Percentiles rank a stretch among this genome's conserved stretches.
These are phyloP conservation scores for Colletotrichum scovillei DNA, from an alignment of 2,329 filamentous ascomycete species.

Conservation along the genomic window DNA sequence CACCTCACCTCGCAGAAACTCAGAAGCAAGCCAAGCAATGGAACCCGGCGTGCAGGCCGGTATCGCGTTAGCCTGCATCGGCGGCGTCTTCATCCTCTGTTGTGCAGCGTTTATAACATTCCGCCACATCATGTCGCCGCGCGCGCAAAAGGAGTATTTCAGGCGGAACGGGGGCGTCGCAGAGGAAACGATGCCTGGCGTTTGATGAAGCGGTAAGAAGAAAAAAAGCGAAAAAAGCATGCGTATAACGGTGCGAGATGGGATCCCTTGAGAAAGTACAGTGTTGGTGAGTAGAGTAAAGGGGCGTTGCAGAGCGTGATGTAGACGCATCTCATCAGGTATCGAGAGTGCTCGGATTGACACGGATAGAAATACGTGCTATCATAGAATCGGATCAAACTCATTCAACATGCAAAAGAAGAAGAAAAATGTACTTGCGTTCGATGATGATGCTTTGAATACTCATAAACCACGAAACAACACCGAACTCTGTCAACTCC, in stretches of 20 bases:
- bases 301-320: too few species aligned
- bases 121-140: conserved; percentile 17
- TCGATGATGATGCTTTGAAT: neutral
- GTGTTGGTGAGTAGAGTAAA: too few species aligned
- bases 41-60: neutral
- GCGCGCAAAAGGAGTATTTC: conserved; percentile 13
- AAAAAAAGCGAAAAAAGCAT: too few species aligned
- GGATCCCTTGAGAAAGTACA: too few species aligned
- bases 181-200: neutral
- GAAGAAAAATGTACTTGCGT: too few species aligned
- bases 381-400: neutral
- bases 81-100: neutral
- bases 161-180: neutral
- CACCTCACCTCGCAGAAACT: too few species aligned
- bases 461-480: neutral
- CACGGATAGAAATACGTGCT: neutral
- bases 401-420: too few species aligned
- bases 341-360: too few species aligned
- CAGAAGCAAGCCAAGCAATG: neutral
- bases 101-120: neutral
- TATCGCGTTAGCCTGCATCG: neutral
- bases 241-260: too few species aligned
- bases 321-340: too few species aligned
- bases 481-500: neutral
- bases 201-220: neutral